A percentile compares a stretch with the other conserved stretches of the same genome.
These are phyloP conservation scores for Fusarium nematophilum DNA, from an alignment of 2,329 filamentous ascomycete genomes.

Conservation along the genomic window DNA sequence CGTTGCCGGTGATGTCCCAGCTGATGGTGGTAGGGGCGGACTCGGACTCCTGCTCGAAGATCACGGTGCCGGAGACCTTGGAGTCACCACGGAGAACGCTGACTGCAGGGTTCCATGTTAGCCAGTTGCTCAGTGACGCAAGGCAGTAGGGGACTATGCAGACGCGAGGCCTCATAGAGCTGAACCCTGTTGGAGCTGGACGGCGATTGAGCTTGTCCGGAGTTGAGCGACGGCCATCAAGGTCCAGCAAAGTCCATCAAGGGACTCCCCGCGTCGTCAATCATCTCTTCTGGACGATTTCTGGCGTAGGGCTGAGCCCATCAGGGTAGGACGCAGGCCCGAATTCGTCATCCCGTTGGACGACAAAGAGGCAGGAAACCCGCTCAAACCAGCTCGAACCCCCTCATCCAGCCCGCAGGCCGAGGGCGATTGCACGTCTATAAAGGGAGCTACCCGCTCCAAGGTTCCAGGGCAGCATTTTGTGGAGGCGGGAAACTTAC, in stretches of 20 bases:
- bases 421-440: constrained; percentile 28
- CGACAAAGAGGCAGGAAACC: constrained; percentile 55
- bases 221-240: constrained; percentile 3
- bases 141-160: background rate
- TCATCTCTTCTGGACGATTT: constrained; percentile 7
- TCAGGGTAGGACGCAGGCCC: constrained; percentile 55
- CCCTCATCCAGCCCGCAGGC: constrained; percentile 33
- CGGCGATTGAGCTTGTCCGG: constrained; percentile 5
- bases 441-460: constrained; percentile 43
- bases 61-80: constrained; percentile 92
- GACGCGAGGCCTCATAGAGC: background rate
- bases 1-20: constrained; percentile 93
- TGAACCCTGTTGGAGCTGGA: constrained; percentile 14
- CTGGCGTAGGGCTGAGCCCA: constrained; percentile 46
- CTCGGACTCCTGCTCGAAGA: constrained; percentile 93
- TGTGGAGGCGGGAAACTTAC: constrained; percentile 62
- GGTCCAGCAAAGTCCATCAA: constrained; percentile 45
- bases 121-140: constrained; percentile 17
- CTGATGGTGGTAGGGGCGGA: constrained; percentile 83
- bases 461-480: constrained; percentile 9
- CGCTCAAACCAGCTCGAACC: constrained; percentile 69
- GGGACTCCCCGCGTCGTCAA: constrained; percentile 41
- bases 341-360: constrained; percentile 42
- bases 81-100: constrained; percentile 98
- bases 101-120: constrained; percentile 66